Conservation (phyloP, 1,284 basidiomycete genomes). For the Sutorius eximius region DNA sequence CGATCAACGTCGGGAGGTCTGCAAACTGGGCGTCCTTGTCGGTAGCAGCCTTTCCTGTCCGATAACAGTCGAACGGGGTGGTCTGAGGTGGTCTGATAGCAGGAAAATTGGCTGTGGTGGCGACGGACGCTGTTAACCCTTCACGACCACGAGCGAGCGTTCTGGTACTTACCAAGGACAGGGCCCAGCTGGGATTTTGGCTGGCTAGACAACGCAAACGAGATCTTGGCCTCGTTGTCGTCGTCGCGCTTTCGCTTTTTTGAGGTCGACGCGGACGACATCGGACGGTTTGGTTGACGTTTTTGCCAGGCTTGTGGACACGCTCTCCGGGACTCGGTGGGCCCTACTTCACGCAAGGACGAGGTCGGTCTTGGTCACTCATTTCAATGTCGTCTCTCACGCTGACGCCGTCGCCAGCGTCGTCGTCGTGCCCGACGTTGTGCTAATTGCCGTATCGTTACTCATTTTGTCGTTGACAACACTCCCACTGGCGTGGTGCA, state of each 20-base stretch:
- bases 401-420: constrained; percentile 16
- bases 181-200: constrained; percentile 59
- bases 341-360: constrained; percentile 15
- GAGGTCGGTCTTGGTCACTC: constrained; percentile 21
- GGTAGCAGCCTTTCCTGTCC: constrained; percentile 34
- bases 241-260: constrained; percentile 66
- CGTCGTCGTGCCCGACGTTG: constrained; percentile 19
- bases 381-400: constrained; percentile 3
- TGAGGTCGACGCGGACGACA: constrained; percentile 36
- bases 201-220: constrained; percentile 48
- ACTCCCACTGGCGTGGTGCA: constrained; percentile 17
- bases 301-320: constrained; percentile 7
- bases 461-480: constrained; percentile 25
- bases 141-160: constrained; percentile 20
- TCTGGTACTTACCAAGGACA: constrained; percentile 59
- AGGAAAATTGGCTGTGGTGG: constrained; percentile 69
- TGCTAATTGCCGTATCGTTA: constrained; percentile 18
- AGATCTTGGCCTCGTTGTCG: constrained; percentile 39
- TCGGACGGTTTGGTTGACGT: constrained; percentile 21
- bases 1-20: constrained; percentile 55
- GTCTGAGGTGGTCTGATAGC: constrained; percentile 59
- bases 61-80: constrained; percentile 68
- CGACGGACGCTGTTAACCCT: constrained; percentile 8
- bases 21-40: constrained; percentile 44
- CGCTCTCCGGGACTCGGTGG: not conserved